Base-by-base conservation (phyloP, 345 rosid genomes). In the Hypericum perforatum region DNA sequence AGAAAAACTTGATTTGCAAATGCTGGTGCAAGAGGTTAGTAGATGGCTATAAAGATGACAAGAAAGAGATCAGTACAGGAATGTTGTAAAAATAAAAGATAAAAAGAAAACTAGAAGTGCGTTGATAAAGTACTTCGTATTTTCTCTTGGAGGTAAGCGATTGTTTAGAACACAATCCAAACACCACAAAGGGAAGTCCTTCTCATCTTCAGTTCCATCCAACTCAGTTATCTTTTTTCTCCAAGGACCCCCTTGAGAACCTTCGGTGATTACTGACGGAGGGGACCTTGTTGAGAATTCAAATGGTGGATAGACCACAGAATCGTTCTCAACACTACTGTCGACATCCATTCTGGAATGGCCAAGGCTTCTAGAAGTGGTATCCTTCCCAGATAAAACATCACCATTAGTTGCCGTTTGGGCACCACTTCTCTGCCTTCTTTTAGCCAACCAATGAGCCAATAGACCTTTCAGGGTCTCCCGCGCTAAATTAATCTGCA, bases 241-340 rank as follows among this genome's bases (percentile, higher is more conserved):
- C 99, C 99, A 89, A 4, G 84, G 92, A 41, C 95, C 95, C 48
- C 97, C 99, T 68, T 86, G 97, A 65, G 96, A 77, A 45, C 99
- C 99, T 75, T 94, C 99, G 0, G 99, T 86, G 45, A 89, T 76
- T 58, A 94, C 76, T 15, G 99, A 94, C 66, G 99, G 97, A 49
- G 97, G 86, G 22, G 86, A 82, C 60, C 59, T 67, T 3, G 80
- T 72, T 52, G 96, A 81, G 76, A 94, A 94, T 70, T 86, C 82
- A 39, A 89, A 94, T 37, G 99, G 95, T 54, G 88, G 94, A 74
- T 89, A 86, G 63, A 89, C 95, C 67, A 68, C 57, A 11, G 95
- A 79, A 56, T 94, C 97, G 68, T 73, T 86, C 11, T 74, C 95
- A 55, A 75, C 78, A 71, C 59, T 73, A 38, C 80, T 79, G 63